A percentile compares a stretch with the other conserved stretches of the same genome.
Conservation (phyloP, 176 grass and related monocot genomes). For the Lolium rigidum region DNA sequence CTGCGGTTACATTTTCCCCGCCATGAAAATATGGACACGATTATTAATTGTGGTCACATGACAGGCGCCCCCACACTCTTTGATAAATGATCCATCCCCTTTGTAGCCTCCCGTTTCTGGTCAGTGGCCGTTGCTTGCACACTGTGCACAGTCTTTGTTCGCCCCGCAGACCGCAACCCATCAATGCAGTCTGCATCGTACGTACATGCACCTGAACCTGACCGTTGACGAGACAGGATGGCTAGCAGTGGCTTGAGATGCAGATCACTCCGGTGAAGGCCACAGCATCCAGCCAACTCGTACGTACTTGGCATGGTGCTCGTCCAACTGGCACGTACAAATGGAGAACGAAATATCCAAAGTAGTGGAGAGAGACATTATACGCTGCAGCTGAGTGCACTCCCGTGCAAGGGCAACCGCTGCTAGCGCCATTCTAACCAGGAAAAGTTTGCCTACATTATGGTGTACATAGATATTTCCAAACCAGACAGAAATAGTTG, state of each 20-base stretch:
- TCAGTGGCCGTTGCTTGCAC: slow-evolving; percentile 13
- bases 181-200: background rate
- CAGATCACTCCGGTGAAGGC: background rate
- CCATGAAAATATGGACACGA: background rate
- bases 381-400: background rate
- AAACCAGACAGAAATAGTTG: background rate
- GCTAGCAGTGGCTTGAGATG: background rate
- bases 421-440: no score
- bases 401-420: background rate
- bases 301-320: background rate
- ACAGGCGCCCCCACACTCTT: background rate
- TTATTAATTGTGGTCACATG: background rate
- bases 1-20: background rate
- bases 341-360: background rate
- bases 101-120: background rate
- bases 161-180: background rate
- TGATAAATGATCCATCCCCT: slow-evolving; percentile 11
- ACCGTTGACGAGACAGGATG: background rate
- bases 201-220: background rate
- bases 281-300: slow-evolving; percentile 8
- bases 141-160: background rate
- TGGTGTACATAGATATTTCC: background rate
- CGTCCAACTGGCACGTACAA: background rate
- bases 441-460: background rate
- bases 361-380: background rate